Evolutionary conservation across 345 rosid species (phyloP).

Genomic region (Salix dunnii): DNA sequence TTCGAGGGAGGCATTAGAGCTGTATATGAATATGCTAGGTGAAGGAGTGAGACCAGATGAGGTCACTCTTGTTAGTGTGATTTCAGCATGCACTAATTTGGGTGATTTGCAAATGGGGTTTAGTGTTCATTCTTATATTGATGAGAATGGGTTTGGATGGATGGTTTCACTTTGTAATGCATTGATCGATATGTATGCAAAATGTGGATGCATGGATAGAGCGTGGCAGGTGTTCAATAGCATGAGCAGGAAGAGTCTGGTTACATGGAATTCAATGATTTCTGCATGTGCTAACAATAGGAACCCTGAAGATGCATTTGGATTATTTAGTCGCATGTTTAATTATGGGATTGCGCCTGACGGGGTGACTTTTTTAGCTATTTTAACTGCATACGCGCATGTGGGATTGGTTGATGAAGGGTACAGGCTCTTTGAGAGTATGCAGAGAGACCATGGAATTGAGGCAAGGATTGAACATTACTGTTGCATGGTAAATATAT

Average conservation of each 20-base stretch:
- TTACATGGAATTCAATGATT: slow-evolving; percentile 39
- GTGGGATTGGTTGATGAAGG: slow-evolving; percentile 36
- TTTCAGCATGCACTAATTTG: slow-evolving; percentile 21
- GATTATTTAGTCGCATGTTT: slow-evolving; percentile 20
- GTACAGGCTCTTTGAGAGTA: slow-evolving; percentile 18
- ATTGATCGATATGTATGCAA: slow-evolving; percentile 35
- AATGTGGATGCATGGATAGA: slow-evolving; percentile 30
- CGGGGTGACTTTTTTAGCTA: slow-evolving; percentile 24
- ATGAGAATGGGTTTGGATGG: slow-evolving; percentile 29
- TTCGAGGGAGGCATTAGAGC: slow-evolving; percentile 20
- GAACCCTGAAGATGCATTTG: slow-evolving; percentile 18
- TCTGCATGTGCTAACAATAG: slow-evolving; percentile 33
- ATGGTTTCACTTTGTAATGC: slow-evolving; percentile 38
- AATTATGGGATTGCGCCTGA: slow-evolving; percentile 26
- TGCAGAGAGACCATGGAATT: slow-evolving; percentile 18
- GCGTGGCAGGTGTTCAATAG: slow-evolving; percentile 29
- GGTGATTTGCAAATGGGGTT: slow-evolving; percentile 20
- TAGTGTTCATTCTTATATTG: slow-evolving; percentile 23
- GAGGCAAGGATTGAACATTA: slow-evolving; percentile 19
- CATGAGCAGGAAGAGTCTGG: slow-evolving; percentile 28
- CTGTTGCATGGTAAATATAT: slow-evolving; percentile 15
- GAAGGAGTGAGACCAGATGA: slow-evolving; percentile 23
- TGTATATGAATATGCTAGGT: slow-evolving; percentile 17
- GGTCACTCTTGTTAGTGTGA: slow-evolving; percentile 28
- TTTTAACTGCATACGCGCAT: slow-evolving; percentile 23